Evolutionary conservation across 495 filamentous ascomycete species (phyloP).

Genomic region (Podospora tetraspora): DNA sequence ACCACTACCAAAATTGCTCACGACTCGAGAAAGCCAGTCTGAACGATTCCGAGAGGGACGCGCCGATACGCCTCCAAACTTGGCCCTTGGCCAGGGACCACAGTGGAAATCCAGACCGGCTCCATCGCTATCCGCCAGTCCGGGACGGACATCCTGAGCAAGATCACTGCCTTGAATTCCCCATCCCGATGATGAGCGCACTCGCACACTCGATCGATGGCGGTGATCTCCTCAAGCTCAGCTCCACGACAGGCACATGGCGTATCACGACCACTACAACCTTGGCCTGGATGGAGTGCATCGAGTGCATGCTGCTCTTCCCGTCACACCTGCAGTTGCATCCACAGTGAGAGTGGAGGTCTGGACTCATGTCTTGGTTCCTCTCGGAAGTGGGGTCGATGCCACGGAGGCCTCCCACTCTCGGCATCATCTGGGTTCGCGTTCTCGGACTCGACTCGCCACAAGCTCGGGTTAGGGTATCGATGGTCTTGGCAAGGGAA

Average conservation of each 20-base stretch:
- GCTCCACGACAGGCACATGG: neutral
- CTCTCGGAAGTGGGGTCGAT: neutral
- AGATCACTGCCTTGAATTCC: neutral
- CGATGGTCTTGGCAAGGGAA: neutral
- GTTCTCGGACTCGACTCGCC: neutral
- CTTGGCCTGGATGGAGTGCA: neutral
- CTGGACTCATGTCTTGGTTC: neutral
- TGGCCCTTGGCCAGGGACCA: neutral
- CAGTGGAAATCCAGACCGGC: neutral
- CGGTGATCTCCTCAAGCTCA: neutral
- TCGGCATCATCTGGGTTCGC: neutral
- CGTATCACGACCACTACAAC: neutral
- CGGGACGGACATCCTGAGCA: neutral
- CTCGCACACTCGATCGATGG: neutral
- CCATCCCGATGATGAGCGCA: neutral
- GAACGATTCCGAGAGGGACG: neutral
- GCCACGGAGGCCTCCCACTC: neutral
- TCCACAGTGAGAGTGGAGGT: neutral
- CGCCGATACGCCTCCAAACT: neutral
- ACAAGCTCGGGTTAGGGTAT: neutral
- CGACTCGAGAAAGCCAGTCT: neutral
- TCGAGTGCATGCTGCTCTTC: neutral
- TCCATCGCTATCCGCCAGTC: neutral
- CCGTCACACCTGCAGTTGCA: neutral
- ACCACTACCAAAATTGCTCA: neutral